Base-by-base conservation (phyloP, 108 stramenopile genomes). In the Stephanodiscus minutulus region DNA sequence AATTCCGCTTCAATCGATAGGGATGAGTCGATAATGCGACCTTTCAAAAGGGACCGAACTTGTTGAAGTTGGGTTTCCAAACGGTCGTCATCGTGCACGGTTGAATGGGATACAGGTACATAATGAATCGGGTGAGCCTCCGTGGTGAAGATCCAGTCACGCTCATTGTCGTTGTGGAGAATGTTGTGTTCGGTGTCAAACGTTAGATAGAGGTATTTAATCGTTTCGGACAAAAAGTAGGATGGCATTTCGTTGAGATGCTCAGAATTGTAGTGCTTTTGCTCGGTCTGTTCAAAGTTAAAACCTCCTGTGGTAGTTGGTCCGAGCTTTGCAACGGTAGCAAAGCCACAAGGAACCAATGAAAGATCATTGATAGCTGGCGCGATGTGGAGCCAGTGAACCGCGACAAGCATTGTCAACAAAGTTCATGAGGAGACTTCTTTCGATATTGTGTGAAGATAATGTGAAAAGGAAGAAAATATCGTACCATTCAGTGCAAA, bases 191-290 rank as follows among this genome's bases (percentile, higher is more conserved):
- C 82, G n/a, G 90, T 87, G 41, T 92, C 89, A 74, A 97, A 98
- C 18, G 91, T 83, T 22, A 99, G 76, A 72, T 92, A 97, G 17
- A 99, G 79, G 71, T 99, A 99, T 76, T 99, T 99, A 52, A 99
- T 82, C 17, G 97, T 99, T 79, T 99, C 98, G 50, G 90, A 91
- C 20, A 98, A 82, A 69, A 99, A 98, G 70, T 95, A 99, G 15
- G 86, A 88, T 31, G 97, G 97, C 97, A 98, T 98, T 49, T 98
- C 91, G 68, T 99, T 86, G 72, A 90, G 64, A 22, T 85, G 86
- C 11, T 73, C 56, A 7, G 77, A 66, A 20, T 77, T 61, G 27
- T 56, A 21, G 10, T 37, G 53, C 15, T 56, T 43, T 44, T 76
- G 71, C 15, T 70, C 62, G n/a, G 49, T 54, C 18, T 66, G 56